Evolutionary conservation across 345 rosid species (phyloP).

Genomic region (Rubroshorea leprosula): DNA sequence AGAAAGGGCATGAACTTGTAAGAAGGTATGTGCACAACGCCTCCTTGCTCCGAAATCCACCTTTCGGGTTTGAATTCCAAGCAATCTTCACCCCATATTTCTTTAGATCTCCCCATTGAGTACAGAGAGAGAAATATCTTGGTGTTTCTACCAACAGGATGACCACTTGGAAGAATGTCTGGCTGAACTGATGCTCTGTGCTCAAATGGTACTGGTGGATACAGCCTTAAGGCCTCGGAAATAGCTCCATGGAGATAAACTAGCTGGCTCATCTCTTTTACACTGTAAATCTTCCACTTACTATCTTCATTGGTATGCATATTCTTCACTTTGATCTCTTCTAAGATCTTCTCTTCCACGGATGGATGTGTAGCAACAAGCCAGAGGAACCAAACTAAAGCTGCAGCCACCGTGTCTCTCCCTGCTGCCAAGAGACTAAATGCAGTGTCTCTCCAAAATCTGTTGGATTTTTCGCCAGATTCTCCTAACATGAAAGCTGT

Average conservation of each 20-base stretch:
- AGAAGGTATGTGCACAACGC: conserved; percentile 15
- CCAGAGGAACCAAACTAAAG: conserved; percentile 37
- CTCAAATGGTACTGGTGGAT: conserved; percentile 24
- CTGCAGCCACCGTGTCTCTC: conserved; percentile 32
- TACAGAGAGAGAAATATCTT: conserved; percentile 14
- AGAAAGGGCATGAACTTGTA: conserved; percentile 16
- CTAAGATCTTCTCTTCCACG: no score
- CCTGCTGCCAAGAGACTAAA: conserved; percentile 30
- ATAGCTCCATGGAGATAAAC: conserved; percentile 25
- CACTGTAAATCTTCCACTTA: neutral
- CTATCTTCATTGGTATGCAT: no score
- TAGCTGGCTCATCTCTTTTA: conserved; percentile 4
- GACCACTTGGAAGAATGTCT: conserved; percentile 31
- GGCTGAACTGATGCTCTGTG: conserved; percentile 9
- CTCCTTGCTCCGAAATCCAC: conserved; percentile 25
- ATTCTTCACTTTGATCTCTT: no score
- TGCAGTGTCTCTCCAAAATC: conserved; percentile 23
- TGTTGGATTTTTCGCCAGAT: conserved; percentile 10
- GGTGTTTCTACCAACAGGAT: neutral
- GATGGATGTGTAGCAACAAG: conserved; percentile 26
- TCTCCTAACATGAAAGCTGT: conserved; percentile 18
- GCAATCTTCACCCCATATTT: conserved; percentile 31
- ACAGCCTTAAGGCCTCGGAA: conserved; percentile 20
- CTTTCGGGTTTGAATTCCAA: conserved; percentile 28
- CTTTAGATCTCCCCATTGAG: conserved; percentile 22